Evolutionary conservation across 441 rosid genomes (phyloP), one percentile per base, ranked within the genome.

Genomic region (Erysimum pusillum): DNA sequence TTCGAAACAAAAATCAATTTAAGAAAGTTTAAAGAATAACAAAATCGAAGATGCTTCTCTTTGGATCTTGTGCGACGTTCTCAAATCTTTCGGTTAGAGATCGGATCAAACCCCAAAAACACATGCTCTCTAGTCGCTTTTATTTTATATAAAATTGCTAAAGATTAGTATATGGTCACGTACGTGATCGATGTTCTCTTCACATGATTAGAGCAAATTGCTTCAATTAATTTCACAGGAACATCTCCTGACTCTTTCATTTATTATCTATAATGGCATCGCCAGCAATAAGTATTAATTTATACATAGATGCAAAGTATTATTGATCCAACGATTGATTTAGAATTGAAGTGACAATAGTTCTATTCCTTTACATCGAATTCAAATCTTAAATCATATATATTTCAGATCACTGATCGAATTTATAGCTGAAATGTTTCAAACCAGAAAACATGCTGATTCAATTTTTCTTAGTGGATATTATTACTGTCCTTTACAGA

Each of bases 141-240:
- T 59, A 14, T 41, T 61, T 75, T 31, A 49, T 17, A 5, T 38
- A 36, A 8, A 36, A 60, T 12, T 48, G 2, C 36, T 3, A 17
- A 42, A 14, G 14, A 66, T 65, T 45, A 35, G 5, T 56, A 22
- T 35, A 4, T 32, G 6, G 14, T 51, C 25, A 25, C 7, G 20
- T 14, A 66, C 18, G 60, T 45, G 63, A 36, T 69, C 52, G 48
- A 62, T 76, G 31, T 63, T 36, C 71, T 56, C 65, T 35, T 70
- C 76, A 69, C 80, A 63, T 76, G 59, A 51, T 63, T 44, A 61
- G 51, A 52, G 41, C n/a, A 49, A 58, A 60, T 59, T 54, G 41
- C 53, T 59, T 75, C 68, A 49, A 41, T 39, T 68, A 39, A 58
- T 39, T 75, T 38, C 60, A n/a, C 34, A 66, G 20, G 39, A 61